A percentile compares a stretch with the other conserved stretches of the same genome.
phyloP scores from a whole-genome alignment of 345 rosid genomes.

The Dipteronia dyeriana region DNA sequence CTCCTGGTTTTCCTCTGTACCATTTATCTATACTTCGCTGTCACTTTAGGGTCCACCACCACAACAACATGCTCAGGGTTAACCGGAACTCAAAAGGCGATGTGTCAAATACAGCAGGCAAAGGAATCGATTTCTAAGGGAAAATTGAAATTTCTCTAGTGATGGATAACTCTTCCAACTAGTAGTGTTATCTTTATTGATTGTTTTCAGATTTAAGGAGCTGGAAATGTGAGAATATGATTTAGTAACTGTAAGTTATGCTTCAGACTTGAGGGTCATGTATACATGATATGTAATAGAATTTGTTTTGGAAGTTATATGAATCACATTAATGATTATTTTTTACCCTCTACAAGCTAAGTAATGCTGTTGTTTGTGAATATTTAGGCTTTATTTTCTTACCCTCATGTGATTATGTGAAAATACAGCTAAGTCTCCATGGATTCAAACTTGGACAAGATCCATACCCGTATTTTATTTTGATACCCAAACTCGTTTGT shows the following conservation, averaged over 20 bases:
- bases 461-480: too few relatives aligned
- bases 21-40: slow-evolving; percentile 84
- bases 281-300: not conserved
- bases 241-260: not conserved
- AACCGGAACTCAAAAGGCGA: slow-evolving; percentile 55
- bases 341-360: not conserved
- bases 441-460: too few relatives aligned
- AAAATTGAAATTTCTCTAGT: slow-evolving; percentile 55
- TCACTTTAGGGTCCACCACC: slow-evolving; percentile 60
- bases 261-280: not conserved
- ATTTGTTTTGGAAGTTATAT: not conserved
- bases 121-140: slow-evolving; percentile 51
- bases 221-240: not conserved
- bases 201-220: slow-evolving; percentile 1
- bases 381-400: too few relatives aligned
- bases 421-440: too few relatives aligned
- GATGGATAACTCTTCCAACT: not conserved
- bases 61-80: slow-evolving; percentile 70
- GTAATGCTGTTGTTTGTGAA: not conserved
- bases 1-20: slow-evolving; percentile 85
- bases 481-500: too few relatives aligned
- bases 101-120: slow-evolving; percentile 57
- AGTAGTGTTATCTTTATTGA: not conserved
- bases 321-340: not conserved
- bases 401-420: too few relatives aligned